Percentiles rank a stretch among this genome's conserved stretches.
These are phyloP conservation scores for Nepenthes alata DNA, from an alignment of 179 eudicot genomes.

Conservation along the genomic window DNA sequence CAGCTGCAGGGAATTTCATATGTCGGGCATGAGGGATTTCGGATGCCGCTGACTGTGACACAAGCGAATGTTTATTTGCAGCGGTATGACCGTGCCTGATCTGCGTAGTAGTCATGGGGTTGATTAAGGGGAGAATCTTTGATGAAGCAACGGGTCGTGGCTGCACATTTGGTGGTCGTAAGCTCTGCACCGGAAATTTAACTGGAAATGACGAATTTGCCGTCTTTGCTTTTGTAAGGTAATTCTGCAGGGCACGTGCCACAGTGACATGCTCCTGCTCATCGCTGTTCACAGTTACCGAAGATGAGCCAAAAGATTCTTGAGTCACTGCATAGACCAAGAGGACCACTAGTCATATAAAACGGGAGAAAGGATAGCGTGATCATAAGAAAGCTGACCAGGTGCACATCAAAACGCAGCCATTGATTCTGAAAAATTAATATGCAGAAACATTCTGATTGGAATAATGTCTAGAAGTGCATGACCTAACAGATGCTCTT, in stretches of 20 bases:
- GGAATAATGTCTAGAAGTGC: too few relatives aligned
- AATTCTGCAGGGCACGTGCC: constrained; percentile 53
- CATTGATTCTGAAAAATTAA: too few relatives aligned
- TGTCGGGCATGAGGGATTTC: constrained; percentile 20
- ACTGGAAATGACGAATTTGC: constrained; percentile 39
- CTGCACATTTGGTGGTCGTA: constrained; percentile 26
- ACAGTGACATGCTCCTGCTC: constrained; percentile 62
- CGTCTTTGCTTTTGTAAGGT: constrained; percentile 29
- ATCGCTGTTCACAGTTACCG: constrained; percentile 26
- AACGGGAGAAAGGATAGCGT: background rate
- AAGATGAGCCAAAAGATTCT: constrained; percentile 30
- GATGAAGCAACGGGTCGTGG: constrained; percentile 32
- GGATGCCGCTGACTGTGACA: constrained; percentile 4
- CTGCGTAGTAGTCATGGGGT: constrained; percentile 23
- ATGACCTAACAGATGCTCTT: too few relatives aligned
- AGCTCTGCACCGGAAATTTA: constrained; percentile 35
- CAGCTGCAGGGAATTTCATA: constrained; percentile 38
- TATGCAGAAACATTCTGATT: too few relatives aligned
- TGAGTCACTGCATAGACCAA: constrained; percentile 38
- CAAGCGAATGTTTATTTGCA: constrained; percentile 8
- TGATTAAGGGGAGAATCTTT: constrained; percentile 53
- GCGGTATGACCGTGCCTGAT: constrained; percentile 17
- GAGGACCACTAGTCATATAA: constrained; percentile 3
- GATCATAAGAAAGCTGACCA: too few relatives aligned
- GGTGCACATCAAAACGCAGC: too few relatives aligned